Evolutionary conservation across 352 stramenopile species (phyloP).

Genomic region (Phytophthora pseudosyringae): DNA sequence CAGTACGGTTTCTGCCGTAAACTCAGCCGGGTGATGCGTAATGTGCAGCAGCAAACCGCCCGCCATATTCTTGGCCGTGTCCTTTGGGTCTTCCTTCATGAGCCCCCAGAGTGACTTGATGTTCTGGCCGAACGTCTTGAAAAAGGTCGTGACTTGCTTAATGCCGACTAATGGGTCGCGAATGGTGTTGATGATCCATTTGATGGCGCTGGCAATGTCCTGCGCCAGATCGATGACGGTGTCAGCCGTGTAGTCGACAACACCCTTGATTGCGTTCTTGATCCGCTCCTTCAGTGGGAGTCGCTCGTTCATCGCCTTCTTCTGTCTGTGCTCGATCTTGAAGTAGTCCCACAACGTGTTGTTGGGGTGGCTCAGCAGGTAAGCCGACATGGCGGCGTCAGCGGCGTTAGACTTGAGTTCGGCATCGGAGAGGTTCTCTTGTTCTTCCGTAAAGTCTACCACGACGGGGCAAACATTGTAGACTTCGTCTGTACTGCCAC

Average conservation of each 20-base stretch:
- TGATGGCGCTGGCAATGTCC: constrained; percentile 10
- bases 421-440: constrained; percentile 19
- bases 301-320: constrained; percentile 19
- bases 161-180: constrained; percentile 25
- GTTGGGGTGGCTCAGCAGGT: constrained; percentile 31
- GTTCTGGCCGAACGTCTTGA: constrained; percentile 23
- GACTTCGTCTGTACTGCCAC: constrained; percentile 14
- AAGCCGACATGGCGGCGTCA: constrained; percentile 27
- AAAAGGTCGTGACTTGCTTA: constrained; percentile 20
- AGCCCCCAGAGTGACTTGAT: constrained; percentile 24
- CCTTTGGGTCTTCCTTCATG: constrained; percentile 27
- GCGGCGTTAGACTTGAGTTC: constrained; percentile 28
- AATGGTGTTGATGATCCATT: constrained; percentile 27
- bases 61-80: constrained; percentile 29
- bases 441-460: constrained; percentile 27
- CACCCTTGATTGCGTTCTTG: constrained; percentile 20
- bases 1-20: constrained; percentile 30
- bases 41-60: constrained; percentile 32
- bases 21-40: constrained; percentile 30
- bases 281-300: constrained; percentile 13
- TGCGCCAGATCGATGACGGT: constrained; percentile 21
- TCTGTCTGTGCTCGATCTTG: constrained; percentile 28
- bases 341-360: constrained; percentile 37
- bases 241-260: constrained; percentile 22
- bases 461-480: constrained; percentile 34